Percentiles rank a stretch among this genome's conserved stretches.
Conservation (phyloP, 495 filamentous ascomycete species). For the Daldinia childiae region DNA sequence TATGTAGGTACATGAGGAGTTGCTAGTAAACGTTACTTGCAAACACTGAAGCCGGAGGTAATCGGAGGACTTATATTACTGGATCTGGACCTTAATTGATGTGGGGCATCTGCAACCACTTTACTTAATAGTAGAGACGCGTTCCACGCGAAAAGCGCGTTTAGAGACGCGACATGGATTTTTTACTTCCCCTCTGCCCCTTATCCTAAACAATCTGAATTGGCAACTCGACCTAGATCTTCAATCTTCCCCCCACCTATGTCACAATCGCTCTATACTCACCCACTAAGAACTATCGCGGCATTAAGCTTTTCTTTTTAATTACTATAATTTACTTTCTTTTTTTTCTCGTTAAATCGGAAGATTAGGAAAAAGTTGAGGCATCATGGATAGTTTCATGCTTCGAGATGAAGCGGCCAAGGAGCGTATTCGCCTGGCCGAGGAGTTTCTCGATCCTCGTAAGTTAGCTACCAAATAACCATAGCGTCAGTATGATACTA, state of each 20-base stretch:
- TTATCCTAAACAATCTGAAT: constrained; percentile 21
- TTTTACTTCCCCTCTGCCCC: constrained; percentile 35
- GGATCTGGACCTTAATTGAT: constrained; percentile 33
- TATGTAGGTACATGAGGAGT: too few species aligned
- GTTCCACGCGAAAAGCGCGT: constrained; percentile 38
- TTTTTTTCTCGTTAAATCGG: not conserved
- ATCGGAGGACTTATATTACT: constrained; percentile 28
- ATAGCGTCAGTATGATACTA: not conserved
- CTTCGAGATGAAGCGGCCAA: constrained; percentile 83
- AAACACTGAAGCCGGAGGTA: constrained; percentile 32
- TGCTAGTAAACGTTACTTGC: too few species aligned
- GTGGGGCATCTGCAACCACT: constrained; percentile 34
- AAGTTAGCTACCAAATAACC: constrained; percentile 45
- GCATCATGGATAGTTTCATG: constrained; percentile 73
- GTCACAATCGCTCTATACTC: not conserved
- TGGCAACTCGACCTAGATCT: not conserved
- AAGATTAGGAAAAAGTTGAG: constrained; percentile 8
- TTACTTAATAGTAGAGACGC: constrained; percentile 14
- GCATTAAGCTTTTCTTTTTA: not conserved
- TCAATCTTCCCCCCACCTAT: constrained; percentile 14
- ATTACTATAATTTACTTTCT: not conserved
- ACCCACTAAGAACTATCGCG: not conserved
- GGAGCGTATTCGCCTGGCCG: constrained; percentile 80
- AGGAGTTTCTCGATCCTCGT: constrained; percentile 90
- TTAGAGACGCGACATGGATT: constrained; percentile 37